These are phyloP conservation scores for Entophlyctis helioformis DNA, from an alignment of 192 early-diverging fungal species.

Conservation along the genomic window DNA sequence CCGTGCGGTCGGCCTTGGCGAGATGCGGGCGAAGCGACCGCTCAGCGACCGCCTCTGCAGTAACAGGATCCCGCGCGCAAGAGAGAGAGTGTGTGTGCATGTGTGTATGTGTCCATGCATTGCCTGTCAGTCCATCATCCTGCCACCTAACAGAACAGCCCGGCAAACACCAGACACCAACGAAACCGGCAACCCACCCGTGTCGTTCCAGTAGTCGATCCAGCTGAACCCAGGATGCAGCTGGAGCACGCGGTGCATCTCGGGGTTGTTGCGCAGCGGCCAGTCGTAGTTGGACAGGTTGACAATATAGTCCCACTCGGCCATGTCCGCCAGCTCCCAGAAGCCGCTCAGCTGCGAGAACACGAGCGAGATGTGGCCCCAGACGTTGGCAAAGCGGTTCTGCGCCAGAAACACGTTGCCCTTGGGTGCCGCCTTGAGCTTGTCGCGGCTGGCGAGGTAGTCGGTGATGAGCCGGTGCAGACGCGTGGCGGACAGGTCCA, in stretches of 20 bases:
- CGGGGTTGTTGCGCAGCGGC: conserved; percentile 20
- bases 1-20: conserved; percentile 2
- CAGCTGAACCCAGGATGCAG: conserved; percentile 5
- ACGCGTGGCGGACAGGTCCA: conserved; percentile 9
- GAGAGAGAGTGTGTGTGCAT: not conserved
- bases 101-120: too few species aligned
- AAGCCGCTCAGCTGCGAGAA: conserved; percentile 31
- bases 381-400: conserved; percentile 15
- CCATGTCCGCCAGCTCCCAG: conserved; percentile 33
- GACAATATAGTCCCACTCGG: conserved; percentile 38
- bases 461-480: conserved; percentile 6
- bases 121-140: too few species aligned
- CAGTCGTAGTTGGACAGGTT: conserved; percentile 29
- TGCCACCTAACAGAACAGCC: too few species aligned
- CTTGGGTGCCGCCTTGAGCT: not conserved
- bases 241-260: conserved; percentile 18
- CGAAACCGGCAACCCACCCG: conserved; percentile 6
- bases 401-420: conserved; percentile 23
- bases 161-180: too few species aligned
- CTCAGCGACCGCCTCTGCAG: conserved; percentile 16
- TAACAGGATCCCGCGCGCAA: too few species aligned
- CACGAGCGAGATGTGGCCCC: conserved; percentile 33
- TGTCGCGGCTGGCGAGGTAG: conserved; percentile 5
- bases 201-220: conserved; percentile 26
- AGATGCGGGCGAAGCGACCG: conserved; percentile 20